Conservation (phyloP, 257 asterid genomes). For the Rauvolfia tetraphylla region DNA sequence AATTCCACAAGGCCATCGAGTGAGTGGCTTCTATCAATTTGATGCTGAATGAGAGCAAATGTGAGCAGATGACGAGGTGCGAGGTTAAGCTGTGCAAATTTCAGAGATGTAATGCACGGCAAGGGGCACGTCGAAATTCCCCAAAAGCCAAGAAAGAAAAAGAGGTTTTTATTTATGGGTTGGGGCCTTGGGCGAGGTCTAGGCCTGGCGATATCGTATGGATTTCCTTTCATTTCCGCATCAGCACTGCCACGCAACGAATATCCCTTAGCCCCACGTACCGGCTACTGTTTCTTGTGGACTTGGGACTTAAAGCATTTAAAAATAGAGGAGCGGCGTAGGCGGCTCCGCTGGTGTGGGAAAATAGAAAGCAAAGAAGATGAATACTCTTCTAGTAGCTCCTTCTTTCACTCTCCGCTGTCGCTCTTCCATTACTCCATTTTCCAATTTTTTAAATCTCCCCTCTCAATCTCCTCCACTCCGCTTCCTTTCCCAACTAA, state of each 20-base stretch:
- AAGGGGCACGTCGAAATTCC: too few species aligned
- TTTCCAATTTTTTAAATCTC: not conserved
- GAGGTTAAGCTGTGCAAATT: too few species aligned
- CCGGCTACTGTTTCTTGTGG: not conserved
- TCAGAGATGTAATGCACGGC: too few species aligned
- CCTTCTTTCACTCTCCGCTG: slow-evolving; percentile 16
- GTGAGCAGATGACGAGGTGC: not conserved
- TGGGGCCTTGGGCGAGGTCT: too few species aligned
- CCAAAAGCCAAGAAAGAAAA: too few species aligned
- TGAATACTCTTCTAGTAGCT: slow-evolving; percentile 22
- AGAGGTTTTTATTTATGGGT: too few species aligned
- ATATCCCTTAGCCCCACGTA: too few species aligned
- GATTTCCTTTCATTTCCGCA: too few species aligned
- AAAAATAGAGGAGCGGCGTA: not conserved
- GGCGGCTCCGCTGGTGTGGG: not conserved
- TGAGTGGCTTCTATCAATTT: too few species aligned
- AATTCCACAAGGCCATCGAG: not conserved
- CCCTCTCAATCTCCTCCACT: not conserved
- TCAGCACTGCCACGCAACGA: too few species aligned
- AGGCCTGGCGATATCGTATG: too few species aligned
- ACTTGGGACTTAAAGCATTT: not conserved
- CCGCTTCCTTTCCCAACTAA: not conserved
- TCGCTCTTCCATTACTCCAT: slow-evolving; percentile 1
- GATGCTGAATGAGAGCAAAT: not conserved
- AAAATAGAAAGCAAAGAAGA: not conserved